Conservation (phyloP, 2,329 filamentous ascomycete species). For the Monosporascus sp. region DNA sequence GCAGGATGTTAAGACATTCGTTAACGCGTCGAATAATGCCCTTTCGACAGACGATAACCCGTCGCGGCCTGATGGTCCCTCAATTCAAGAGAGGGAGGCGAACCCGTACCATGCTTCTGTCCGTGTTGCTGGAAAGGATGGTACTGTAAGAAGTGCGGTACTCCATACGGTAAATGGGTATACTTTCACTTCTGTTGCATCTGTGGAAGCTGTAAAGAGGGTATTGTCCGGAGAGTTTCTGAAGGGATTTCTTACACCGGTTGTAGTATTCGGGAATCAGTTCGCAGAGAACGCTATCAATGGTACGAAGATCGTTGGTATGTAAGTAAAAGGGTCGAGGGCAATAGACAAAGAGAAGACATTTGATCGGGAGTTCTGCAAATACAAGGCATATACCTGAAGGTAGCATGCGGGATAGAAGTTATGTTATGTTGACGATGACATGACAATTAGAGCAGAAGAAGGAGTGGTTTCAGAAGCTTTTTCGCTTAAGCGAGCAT, state of each 20-base stretch:
- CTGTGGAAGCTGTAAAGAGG: slow-evolving; percentile 9
- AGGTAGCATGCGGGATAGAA: too few species aligned
- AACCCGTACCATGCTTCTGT: slow-evolving; percentile 16
- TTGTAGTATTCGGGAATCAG: slow-evolving; percentile 8
- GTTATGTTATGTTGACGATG: too few species aligned
- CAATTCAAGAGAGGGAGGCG: slow-evolving; percentile 6
- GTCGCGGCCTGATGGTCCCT: slow-evolving; percentile 12
- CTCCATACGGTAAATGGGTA: slow-evolving; percentile 18
- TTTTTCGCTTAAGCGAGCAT: too few species aligned
- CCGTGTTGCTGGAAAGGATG: slow-evolving; percentile 3
- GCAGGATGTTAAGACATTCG: slow-evolving; percentile 11
- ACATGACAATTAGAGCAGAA: too few species aligned
- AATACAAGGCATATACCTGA: too few species aligned
- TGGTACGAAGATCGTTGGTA: background rate
- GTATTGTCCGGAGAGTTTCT: slow-evolving; percentile 8
- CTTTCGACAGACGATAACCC: slow-evolving; percentile 4
- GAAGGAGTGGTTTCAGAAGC: too few species aligned
- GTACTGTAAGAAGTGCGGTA: slow-evolving; percentile 2
- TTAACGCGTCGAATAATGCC: background rate
- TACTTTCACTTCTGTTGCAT: slow-evolving; percentile 12
- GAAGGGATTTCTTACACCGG: slow-evolving; percentile 15
- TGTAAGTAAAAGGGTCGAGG: background rate
- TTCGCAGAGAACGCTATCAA: slow-evolving; percentile 5
- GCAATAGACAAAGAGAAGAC: too few species aligned
- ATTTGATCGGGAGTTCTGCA: too few species aligned